Conservation (phyloP, 345 rosid species). For the Melastoma malabathricum region DNA sequence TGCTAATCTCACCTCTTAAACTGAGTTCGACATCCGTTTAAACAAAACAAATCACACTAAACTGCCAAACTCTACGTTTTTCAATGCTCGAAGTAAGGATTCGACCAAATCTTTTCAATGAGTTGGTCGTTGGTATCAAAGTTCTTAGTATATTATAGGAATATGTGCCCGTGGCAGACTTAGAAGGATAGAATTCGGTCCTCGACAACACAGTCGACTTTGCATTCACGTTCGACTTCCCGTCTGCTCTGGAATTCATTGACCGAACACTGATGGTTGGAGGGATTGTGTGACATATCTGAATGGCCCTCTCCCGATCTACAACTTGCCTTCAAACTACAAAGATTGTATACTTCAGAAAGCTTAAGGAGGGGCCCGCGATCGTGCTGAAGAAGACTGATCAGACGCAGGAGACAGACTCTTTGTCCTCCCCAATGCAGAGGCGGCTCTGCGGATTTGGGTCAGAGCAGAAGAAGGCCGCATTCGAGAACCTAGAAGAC, state of each 20-base stretch:
- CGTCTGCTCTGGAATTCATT: slow-evolving; percentile 25
- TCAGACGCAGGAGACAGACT: neutral
- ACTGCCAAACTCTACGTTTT: too few relatives aligned
- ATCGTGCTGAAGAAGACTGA: slow-evolving; percentile 41
- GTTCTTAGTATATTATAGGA: too few relatives aligned
- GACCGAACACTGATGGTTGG: slow-evolving; percentile 51
- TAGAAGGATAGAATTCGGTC: slow-evolving; percentile 23
- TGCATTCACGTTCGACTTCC: slow-evolving; percentile 27
- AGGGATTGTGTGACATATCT: slow-evolving; percentile 35
- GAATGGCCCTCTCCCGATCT: slow-evolving; percentile 10
- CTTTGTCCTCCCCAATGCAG: slow-evolving; percentile 2
- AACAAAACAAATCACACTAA: too few relatives aligned
- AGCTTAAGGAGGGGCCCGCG: slow-evolving; percentile 17
- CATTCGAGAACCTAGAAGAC: slow-evolving; percentile 50
- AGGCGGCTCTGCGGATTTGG: slow-evolving; percentile 24
- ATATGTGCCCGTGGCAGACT: slow-evolving; percentile 23
- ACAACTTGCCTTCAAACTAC: slow-evolving; percentile 33
- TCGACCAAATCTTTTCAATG: too few relatives aligned
- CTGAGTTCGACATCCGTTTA: too few relatives aligned
- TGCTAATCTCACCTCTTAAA: too few relatives aligned
- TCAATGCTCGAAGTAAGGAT: too few relatives aligned
- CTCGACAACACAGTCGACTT: slow-evolving; percentile 30
- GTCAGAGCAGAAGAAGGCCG: slow-evolving; percentile 34
- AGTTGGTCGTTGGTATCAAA: too few relatives aligned
- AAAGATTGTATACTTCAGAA: slow-evolving; percentile 34